phyloP scores from a whole-genome alignment of 441 rosid species.

The Capsella rubella region DNA sequence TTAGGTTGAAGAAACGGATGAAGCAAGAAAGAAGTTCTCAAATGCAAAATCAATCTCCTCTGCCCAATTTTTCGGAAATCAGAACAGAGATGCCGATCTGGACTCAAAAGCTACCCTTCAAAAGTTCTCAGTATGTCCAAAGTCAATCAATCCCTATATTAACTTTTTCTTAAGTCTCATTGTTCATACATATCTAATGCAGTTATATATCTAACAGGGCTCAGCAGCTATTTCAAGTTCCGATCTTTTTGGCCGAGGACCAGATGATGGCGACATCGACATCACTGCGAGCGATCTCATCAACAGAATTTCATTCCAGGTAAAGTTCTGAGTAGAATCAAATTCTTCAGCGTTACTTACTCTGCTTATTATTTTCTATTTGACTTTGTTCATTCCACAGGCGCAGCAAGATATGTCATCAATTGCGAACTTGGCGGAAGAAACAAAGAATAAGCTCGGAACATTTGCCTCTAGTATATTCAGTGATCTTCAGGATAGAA shows the following conservation, averaged over 20 bases:
- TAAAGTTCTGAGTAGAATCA: conserved; percentile 28
- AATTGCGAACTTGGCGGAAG: conserved; percentile 87
- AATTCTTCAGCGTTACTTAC: not conserved
- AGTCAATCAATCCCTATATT: not conserved
- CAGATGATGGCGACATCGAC: conserved; percentile 62
- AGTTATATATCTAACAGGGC: conserved; percentile 53
- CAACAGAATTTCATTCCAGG: conserved; percentile 88
- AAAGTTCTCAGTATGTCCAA: conserved; percentile 76
- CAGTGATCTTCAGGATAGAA: conserved; percentile 90
- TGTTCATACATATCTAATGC: not conserved
- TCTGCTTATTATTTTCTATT: not conserved
- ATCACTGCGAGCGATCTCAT: conserved; percentile 85
- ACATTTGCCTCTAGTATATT: conserved; percentile 79
- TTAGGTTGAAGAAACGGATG: conserved; percentile 88
- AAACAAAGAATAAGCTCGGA: conserved; percentile 89
- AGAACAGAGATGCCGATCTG: conserved; percentile 53
- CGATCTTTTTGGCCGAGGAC: conserved; percentile 75
- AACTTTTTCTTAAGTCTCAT: not conserved
- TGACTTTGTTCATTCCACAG: conserved; percentile 47
- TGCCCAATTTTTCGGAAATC: conserved; percentile 83
- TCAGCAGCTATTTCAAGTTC: conserved; percentile 93
- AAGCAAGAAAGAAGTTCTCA: conserved; percentile 92
- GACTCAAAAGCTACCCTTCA: conserved; percentile 87
- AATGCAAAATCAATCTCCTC: conserved; percentile 96
- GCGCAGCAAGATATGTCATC: conserved; percentile 93